A percentile compares a stretch with the other conserved stretches of the same genome.
phyloP scores from a whole-genome alignment of 1,284 basidiomycete species.

The Heterobasidion occidentale region DNA sequence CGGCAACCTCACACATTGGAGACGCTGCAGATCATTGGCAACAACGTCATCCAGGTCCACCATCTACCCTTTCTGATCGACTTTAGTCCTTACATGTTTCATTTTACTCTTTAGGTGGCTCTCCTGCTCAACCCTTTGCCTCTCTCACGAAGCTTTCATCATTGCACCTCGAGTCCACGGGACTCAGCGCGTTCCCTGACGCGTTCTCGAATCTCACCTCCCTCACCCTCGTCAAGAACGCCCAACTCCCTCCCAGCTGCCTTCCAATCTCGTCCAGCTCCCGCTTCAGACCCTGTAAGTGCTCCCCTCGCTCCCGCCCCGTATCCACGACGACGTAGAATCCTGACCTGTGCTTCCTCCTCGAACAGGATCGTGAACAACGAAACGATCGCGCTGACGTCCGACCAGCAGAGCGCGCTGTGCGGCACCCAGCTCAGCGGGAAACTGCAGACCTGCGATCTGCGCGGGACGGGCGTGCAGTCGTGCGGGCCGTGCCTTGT shows the following conservation, averaged over 20 bases:
- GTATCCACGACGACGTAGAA: not conserved
- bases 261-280: slow-evolving; percentile 27
- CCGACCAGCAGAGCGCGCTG: slow-evolving; percentile 20
- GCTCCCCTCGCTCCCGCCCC: not conserved
- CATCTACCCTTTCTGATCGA: not conserved
- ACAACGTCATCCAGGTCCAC: slow-evolving; percentile 30
- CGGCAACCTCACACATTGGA: slow-evolving; percentile 32
- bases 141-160: slow-evolving; percentile 30
- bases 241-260: slow-evolving; percentile 33
- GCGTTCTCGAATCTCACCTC: slow-evolving; percentile 29
- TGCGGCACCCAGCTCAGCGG: slow-evolving; percentile 14
- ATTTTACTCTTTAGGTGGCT: slow-evolving; percentile 24
- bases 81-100: not conserved
- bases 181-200: slow-evolving; percentile 30
- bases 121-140: slow-evolving; percentile 28
- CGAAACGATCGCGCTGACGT: slow-evolving; percentile 22
- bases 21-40: slow-evolving; percentile 33
- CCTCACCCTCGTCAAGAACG: slow-evolving; percentile 35
- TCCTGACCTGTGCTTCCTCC: not conserved
- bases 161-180: slow-evolving; percentile 40
- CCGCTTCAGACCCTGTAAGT: slow-evolving; percentile 34
- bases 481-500: slow-evolving; percentile 12
- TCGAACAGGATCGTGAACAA: slow-evolving; percentile 25
- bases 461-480: slow-evolving; percentile 18
- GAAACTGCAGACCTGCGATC: slow-evolving; percentile 22